Evolutionary conservation across 306 rosid genomes (phyloP), one percentile per base, ranked within the genome.

Genomic region (Oemleria cerasiformis): DNA sequence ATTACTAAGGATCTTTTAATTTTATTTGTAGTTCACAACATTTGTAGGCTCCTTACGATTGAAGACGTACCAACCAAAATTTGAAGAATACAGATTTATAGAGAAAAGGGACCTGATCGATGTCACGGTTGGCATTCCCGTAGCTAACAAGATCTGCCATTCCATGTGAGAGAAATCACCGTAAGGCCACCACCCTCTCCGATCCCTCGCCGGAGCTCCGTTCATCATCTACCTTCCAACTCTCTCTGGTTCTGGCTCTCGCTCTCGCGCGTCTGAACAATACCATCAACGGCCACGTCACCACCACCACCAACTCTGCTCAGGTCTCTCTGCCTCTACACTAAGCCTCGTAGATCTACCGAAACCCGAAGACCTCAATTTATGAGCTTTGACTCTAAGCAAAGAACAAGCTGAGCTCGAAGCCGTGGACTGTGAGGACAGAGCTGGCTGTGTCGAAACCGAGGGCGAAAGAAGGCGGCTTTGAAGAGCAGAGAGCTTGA

Each of bases 71-170:
- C 7, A 38, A 15, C n/a, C 38, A 23, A n/a, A 17, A 0, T n/a
- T 53, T 41, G 14, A 41, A 3, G 30, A 9, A 44, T 9, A 14
- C 10, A 42, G 12, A 43, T 36, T 16, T 59, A 41, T 34, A 71
- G 64, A 75, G 25, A 79, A 48, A 25, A 73, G 38, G 65, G 75
- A 84, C 92, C 87, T 88, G 97, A 77, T 89, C 84, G 82, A 86
- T 79, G 87, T 91, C 88, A 84, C 99, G 92, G 88, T 87, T 85
- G 83, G 96, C 97, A 88, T 86, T 95, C 81, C 91, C 90, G 84
- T 75, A 86, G 92, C 84, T 86, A 85, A 70, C 94, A 91, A 90
- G 99, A 95, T 91, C 97, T 90, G 96, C 96, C 97, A 95, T 91
- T 91, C 97, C 94, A 95, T 85, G 96, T 81, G 90, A 84, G 78